Conservation (phyloP, 306 rosid species). For the Malus domestica region ASM211411v1 NC_041803.1:6035001-6035500, state of each 20-base stretch:
- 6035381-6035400: background rate
- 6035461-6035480: slow-evolving; percentile 35
- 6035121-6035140: slow-evolving; percentile 49
- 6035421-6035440: background rate
- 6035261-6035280: background rate
- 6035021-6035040: background rate
- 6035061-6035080: background rate
- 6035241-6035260: background rate
- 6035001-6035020: no score
- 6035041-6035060: background rate
- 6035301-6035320: slow-evolving; percentile 28
- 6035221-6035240: background rate
- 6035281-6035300: background rate
- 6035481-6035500: slow-evolving; percentile 21
- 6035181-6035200: background rate
- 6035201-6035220: background rate
- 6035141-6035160: slow-evolving; percentile 3
- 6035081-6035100: background rate
- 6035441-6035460: slow-evolving; percentile 50
- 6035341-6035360: background rate
- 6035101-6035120: slow-evolving; percentile 30
- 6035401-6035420: background rate
- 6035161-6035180: slow-evolving; percentile 15
- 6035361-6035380: background rate
- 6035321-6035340: background rate